Conservation (phyloP, 140 eudicot species). For the Stevia rebaudiana region DNA sequence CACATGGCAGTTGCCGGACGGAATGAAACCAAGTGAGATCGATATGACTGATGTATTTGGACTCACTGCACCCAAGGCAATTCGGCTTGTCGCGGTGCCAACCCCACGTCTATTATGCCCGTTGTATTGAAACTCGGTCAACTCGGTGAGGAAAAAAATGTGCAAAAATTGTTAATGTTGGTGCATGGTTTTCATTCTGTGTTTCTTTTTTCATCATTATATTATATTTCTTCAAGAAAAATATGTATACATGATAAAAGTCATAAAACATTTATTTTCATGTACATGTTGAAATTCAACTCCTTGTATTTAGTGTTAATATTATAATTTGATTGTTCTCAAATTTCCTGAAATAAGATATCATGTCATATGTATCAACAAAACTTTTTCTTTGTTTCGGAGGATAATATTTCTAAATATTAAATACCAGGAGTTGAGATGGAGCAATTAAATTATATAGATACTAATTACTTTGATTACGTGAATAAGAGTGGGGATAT, state of each 20-base stretch:
- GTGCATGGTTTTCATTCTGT: background rate
- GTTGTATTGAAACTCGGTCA: background rate
- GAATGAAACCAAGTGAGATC: constrained; percentile 53
- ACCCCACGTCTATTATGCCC: constrained; percentile 32
- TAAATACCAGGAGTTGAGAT: no score
- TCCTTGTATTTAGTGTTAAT: background rate
- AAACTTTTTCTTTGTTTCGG: no score
- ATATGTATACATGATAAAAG: background rate
- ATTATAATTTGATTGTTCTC: no score
- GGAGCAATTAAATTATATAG: no score
- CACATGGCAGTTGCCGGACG: constrained; percentile 51
- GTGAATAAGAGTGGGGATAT: no score
- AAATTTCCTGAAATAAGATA: no score
- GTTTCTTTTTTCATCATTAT: background rate
- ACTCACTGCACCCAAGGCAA: constrained; percentile 52
- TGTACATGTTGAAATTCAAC: constrained; percentile 1
- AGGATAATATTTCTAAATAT: no score
- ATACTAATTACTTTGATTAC: no score
- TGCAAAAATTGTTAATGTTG: background rate
- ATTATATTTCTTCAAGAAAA: background rate
- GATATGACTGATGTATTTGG: constrained; percentile 53
- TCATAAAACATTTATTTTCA: background rate
- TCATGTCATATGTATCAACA: no score
- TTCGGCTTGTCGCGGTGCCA: constrained; percentile 50
- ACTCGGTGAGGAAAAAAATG: background rate